phyloP scores from a whole-genome alignment of 108 stramenopile species.

The Phaeodactylum tricornutum region DNA sequence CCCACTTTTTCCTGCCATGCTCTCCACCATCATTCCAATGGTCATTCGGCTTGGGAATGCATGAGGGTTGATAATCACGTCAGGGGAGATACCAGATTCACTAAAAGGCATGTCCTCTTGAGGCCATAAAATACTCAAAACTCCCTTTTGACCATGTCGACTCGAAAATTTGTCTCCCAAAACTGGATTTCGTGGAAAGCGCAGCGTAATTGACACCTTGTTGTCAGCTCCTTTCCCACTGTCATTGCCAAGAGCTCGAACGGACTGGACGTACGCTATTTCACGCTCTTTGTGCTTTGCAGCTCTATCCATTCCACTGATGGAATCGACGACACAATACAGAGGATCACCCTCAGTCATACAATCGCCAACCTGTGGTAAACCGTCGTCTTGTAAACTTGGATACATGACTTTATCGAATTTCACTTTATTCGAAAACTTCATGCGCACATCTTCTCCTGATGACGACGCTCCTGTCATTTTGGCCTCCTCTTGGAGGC shows the following conservation, averaged over 20 bases:
- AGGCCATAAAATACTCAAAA: slow-evolving; percentile 97
- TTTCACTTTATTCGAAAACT: slow-evolving; percentile 33
- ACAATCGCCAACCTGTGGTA: slow-evolving; percentile 82
- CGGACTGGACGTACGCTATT: slow-evolving; percentile 78
- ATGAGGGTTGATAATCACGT: slow-evolving; percentile 99
- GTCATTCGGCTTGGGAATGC: slow-evolving; percentile 98
- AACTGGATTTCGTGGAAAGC: slow-evolving; percentile 93
- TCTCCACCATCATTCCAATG: slow-evolving; percentile 99
- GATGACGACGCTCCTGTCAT: slow-evolving; percentile 32
- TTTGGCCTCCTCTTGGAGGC: slow-evolving; percentile 73
- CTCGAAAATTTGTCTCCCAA: slow-evolving; percentile 99
- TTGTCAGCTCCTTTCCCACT: slow-evolving; percentile 32
- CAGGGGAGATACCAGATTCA: slow-evolving; percentile 95
- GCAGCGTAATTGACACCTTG: slow-evolving; percentile 76
- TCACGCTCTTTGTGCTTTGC: slow-evolving; percentile 92
- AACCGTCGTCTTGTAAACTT: slow-evolving; percentile 85
- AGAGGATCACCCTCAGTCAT: slow-evolving; percentile 85
- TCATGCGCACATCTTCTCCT: slow-evolving; percentile 23
- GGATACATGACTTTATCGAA: slow-evolving; percentile 40
- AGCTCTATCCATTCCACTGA: slow-evolving; percentile 45
- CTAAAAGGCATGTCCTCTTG: slow-evolving; percentile 98
- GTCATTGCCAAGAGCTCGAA: slow-evolving; percentile 62
- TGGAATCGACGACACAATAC: slow-evolving; percentile 82
- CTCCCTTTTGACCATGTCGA: slow-evolving; percentile 99
- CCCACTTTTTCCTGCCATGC: slow-evolving; percentile 98